These are phyloP conservation scores for Ceratobasidium sp. DNA, from an alignment of 1,284 basidiomycete species.

Conservation along the genomic window DNA sequence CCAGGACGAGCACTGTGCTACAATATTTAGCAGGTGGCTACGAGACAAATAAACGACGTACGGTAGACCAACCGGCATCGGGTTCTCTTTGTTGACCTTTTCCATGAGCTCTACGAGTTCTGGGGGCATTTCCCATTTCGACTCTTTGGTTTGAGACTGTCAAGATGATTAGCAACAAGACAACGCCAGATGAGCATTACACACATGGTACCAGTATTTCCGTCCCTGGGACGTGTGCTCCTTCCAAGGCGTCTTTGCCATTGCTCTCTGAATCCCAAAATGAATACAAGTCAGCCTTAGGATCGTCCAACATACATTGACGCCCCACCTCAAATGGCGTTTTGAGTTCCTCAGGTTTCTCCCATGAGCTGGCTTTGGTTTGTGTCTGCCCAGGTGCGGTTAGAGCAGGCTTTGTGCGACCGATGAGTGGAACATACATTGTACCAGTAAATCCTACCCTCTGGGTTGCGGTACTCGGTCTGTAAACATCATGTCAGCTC, in stretches of 20 bases:
- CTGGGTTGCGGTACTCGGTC: constrained; percentile 63
- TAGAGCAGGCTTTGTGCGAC: neutral
- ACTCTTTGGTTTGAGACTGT: constrained; percentile 81
- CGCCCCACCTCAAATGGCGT: constrained; percentile 80
- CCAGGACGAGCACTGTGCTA: constrained; percentile 15
- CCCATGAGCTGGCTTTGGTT: constrained; percentile 82
- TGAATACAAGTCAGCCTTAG: neutral
- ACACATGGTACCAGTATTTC: constrained; percentile 91
- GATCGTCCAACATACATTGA: neutral
- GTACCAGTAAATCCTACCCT: constrained; percentile 87
- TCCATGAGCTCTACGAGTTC: constrained; percentile 81
- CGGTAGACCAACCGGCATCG: constrained; percentile 35
- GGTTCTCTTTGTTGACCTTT: constrained; percentile 77
- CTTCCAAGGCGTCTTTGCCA: constrained; percentile 88
- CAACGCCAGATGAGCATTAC: constrained; percentile 44
- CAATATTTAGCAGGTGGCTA: neutral
- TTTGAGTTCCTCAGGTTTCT: constrained; percentile 86
- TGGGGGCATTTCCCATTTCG: constrained; percentile 96
- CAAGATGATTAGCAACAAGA: neutral
- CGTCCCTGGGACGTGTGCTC: constrained; percentile 88
- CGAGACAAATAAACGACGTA: neutral
- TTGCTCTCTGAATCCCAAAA: constrained; percentile 67
- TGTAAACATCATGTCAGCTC: constrained; percentile 30
- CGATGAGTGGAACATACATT: constrained; percentile 51
- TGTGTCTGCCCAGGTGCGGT: constrained; percentile 51